Conservation (phyloP, 2,329 filamentous ascomycete species). For the Alternaria ventricosa region DNA sequence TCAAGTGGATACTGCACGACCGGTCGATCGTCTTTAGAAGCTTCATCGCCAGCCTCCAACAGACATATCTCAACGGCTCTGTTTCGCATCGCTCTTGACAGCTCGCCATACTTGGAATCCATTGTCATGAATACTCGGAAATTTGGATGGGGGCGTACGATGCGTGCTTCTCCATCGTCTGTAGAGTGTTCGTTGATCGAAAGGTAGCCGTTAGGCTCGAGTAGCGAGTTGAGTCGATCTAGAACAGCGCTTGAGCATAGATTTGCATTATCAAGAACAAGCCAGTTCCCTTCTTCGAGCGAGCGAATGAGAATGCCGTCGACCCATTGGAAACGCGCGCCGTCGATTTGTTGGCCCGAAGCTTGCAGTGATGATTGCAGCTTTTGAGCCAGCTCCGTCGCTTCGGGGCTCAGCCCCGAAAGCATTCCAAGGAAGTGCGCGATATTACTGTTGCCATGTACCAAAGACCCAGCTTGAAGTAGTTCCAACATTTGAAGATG, state of each 20-base stretch:
- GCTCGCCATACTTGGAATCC: conserved; percentile 88
- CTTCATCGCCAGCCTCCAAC: conserved; percentile 24
- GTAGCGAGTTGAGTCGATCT: conserved; percentile 89
- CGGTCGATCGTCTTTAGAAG: not conserved
- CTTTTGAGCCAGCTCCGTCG: conserved; percentile 52
- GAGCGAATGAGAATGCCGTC: conserved; percentile 92
- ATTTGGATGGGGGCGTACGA: conserved; percentile 80
- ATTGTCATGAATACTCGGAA: conserved; percentile 95
- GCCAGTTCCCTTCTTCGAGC: conserved; percentile 84
- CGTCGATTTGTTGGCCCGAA: conserved; percentile 64
- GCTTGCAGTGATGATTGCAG: conserved; percentile 60
- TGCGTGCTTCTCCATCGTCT: conserved; percentile 77
- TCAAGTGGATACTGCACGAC: conserved; percentile 44
- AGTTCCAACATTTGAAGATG: conserved; percentile 31
- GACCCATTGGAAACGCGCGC: conserved; percentile 92
- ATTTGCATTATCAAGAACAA: conserved; percentile 96
- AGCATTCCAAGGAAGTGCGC: conserved; percentile 19
- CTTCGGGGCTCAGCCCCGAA: conserved; percentile 19
- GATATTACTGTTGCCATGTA: conserved; percentile 4
- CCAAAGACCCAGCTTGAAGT: conserved; percentile 13
- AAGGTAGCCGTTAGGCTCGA: conserved; percentile 86
- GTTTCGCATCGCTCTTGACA: conserved; percentile 96
- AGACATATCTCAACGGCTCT: conserved; percentile 90
- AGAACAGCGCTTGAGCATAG: conserved; percentile 94
- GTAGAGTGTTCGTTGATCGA: conserved; percentile 94